Conservation (phyloP, 139 green algal genomes). For the Picochlorum costavermella region DNA sequence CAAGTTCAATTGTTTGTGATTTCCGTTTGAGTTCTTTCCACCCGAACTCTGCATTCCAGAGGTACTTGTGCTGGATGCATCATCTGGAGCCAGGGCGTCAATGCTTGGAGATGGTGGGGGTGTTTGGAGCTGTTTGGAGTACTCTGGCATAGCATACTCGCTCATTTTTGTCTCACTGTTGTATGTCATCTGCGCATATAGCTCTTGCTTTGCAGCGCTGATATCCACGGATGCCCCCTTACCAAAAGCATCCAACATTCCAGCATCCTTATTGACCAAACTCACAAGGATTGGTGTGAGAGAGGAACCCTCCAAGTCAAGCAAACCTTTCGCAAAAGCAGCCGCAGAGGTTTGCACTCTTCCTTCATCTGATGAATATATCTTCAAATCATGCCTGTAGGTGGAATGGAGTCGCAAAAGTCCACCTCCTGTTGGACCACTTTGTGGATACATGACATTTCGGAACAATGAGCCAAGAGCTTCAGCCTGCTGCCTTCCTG, state of each 20-base stretch:
- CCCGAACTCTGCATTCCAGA: neutral
- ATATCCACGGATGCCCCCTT: slow-evolving; percentile 80
- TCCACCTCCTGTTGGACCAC: slow-evolving; percentile 55
- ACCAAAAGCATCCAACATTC: slow-evolving; percentile 86
- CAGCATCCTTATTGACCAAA: slow-evolving; percentile 88
- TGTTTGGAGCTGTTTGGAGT: neutral
- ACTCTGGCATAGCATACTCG: slow-evolving; percentile 10
- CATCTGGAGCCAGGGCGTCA: neutral
- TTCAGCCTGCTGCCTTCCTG: slow-evolving; percentile 79
- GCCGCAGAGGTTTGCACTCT: slow-evolving; percentile 76
- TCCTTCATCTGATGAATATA: slow-evolving; percentile 92
- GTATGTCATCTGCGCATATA: slow-evolving; percentile 70
- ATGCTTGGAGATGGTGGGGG: slow-evolving; percentile 46
- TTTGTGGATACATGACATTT: slow-evolving; percentile 90
- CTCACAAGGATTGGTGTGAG: slow-evolving; percentile 83
- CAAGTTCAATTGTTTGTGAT: neutral
- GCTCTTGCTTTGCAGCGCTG: slow-evolving; percentile 51
- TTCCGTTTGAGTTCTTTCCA: neutral
- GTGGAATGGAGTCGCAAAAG: slow-evolving; percentile 95
- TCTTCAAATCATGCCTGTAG: slow-evolving; percentile 98
- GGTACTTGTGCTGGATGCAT: neutral
- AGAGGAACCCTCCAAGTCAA: slow-evolving; percentile 88
- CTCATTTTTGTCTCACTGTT: slow-evolving; percentile 38
- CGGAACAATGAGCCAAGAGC: slow-evolving; percentile 83
- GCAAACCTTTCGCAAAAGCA: slow-evolving; percentile 80